phyloP scores from a whole-genome alignment of 768 basidiomycete species.

The Cyathus striatus region DNA sequence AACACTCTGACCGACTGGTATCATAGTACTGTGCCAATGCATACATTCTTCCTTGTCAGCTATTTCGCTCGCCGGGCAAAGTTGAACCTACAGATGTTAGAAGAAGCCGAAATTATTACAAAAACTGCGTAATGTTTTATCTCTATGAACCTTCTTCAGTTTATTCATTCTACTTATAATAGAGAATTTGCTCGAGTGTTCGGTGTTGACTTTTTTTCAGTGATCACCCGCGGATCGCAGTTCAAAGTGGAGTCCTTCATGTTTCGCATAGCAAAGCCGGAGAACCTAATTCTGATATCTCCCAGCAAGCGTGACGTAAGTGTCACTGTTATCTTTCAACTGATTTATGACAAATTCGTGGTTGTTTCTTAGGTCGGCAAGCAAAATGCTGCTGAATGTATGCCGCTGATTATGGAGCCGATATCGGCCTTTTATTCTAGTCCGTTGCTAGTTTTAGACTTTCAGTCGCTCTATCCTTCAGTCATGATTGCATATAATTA shows the following conservation, averaged over 20 bases:
- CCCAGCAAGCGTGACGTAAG: constrained; percentile 82
- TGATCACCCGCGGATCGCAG: constrained; percentile 91
- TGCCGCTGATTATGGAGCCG: constrained; percentile 95
- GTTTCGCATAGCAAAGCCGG: constrained; percentile 96
- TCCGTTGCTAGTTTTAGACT: constrained; percentile 91
- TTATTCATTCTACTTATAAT: neutral
- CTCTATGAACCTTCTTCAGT: neutral
- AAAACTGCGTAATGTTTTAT: constrained; percentile 79
- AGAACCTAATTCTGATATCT: constrained; percentile 85
- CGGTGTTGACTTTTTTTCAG: constrained; percentile 95
- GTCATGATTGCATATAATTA: constrained; percentile 99
- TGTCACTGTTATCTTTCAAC: constrained; percentile 1
- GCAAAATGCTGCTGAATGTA: constrained; percentile 95
- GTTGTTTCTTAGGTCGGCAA: constrained; percentile 68
- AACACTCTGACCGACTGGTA: constrained; percentile 67
- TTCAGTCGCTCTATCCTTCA: constrained; percentile 94
- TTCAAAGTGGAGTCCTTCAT: constrained; percentile 99
- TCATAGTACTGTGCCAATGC: constrained; percentile 49
- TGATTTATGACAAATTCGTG: neutral
- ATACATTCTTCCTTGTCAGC: constrained; percentile 47
- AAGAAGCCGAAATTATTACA: constrained; percentile 75
- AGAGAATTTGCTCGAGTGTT: constrained; percentile 98
- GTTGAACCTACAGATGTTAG: constrained; percentile 75
- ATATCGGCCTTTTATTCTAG: constrained; percentile 88
- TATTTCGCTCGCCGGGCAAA: constrained; percentile 63